Conservation (phyloP, 805 yeast species). For the Yarrowia phangngaensis region DNA sequence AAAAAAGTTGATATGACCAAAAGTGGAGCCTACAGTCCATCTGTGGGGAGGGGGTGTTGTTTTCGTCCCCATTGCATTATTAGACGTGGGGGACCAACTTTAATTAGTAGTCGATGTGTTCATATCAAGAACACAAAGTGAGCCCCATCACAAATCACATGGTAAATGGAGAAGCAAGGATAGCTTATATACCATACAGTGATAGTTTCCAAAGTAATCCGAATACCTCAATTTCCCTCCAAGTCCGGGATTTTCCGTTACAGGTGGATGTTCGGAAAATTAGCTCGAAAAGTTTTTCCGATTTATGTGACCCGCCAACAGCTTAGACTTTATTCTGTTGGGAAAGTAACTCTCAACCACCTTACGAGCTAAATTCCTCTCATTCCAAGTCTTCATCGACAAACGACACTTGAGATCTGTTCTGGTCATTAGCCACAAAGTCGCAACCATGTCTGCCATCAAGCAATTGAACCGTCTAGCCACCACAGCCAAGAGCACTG, state of each 20-base stretch:
- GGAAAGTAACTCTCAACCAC: constrained; percentile 27
- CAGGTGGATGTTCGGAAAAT: no score
- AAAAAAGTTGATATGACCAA: not conserved
- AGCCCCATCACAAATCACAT: no score
- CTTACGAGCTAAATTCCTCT: constrained; percentile 27
- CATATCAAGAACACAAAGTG: no score
- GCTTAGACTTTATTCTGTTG: constrained; percentile 25
- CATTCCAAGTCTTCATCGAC: constrained; percentile 24
- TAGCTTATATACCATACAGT: no score
- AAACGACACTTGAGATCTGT: constrained; percentile 12
- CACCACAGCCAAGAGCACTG: constrained; percentile 27
- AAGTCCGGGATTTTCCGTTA: no score
- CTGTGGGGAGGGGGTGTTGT: no score
- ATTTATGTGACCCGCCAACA: constrained; percentile 25
- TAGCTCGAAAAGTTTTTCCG: constrained; percentile 27
- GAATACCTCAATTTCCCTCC: no score
- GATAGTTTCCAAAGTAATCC: no score
- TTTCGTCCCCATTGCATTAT: not conserved
- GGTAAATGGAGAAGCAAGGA: no score
- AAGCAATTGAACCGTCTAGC: constrained; percentile 29
- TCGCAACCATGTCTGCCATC: constrained; percentile 27
- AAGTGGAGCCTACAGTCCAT: no score
- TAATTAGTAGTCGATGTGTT: no score
- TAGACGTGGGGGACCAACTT: constrained; percentile 26
- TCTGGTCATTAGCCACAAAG: constrained; percentile 6